Evolutionary conservation across 768 basidiomycete genomes (phyloP).

Genomic region (Termitomyces bulborhizus): DNA sequence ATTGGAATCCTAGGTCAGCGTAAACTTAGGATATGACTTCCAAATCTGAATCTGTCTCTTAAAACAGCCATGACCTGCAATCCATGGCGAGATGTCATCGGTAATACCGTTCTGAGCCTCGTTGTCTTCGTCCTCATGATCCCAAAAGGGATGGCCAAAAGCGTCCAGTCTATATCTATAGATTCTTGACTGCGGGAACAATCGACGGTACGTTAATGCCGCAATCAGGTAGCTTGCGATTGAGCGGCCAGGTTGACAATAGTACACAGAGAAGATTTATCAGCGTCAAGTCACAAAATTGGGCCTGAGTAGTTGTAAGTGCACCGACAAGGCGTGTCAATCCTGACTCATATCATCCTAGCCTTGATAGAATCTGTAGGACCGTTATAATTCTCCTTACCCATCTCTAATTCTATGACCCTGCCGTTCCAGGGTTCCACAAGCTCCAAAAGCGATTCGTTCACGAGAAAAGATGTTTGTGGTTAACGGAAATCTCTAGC

Average conservation of each 20-base stretch:
- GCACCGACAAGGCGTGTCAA: background rate
- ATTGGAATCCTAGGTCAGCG: conserved; percentile 56
- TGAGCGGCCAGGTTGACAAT: background rate
- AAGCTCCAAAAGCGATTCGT: conserved; percentile 73
- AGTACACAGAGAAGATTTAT: conserved; percentile 72
- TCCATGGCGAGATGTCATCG: conserved; percentile 97
- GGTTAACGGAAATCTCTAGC: background rate
- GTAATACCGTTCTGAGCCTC: conserved; percentile 29
- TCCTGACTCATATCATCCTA: conserved; percentile 18
- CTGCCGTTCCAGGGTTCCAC: conserved; percentile 23
- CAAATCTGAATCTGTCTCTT: background rate
- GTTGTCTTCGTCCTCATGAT: conserved; percentile 8
- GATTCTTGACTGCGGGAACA: conserved; percentile 79
- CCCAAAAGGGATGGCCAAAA: conserved; percentile 84
- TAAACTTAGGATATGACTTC: background rate
- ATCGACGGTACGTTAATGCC: conserved; percentile 65
- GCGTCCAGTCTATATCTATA: conserved; percentile 83
- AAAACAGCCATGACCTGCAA: conserved; percentile 77
- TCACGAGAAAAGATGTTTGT: conserved; percentile 78
- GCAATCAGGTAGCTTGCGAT: background rate
- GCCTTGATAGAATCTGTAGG: conserved; percentile 69
- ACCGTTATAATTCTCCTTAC: background rate
- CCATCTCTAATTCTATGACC: background rate
- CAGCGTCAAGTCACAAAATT: conserved; percentile 94
- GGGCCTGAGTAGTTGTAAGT: conserved; percentile 80